Percentiles rank a stretch among this genome's conserved stretches.
Evolutionary conservation across 306 rosid species (phyloP).

Genomic region (Lathyrus aphaca): DNA sequence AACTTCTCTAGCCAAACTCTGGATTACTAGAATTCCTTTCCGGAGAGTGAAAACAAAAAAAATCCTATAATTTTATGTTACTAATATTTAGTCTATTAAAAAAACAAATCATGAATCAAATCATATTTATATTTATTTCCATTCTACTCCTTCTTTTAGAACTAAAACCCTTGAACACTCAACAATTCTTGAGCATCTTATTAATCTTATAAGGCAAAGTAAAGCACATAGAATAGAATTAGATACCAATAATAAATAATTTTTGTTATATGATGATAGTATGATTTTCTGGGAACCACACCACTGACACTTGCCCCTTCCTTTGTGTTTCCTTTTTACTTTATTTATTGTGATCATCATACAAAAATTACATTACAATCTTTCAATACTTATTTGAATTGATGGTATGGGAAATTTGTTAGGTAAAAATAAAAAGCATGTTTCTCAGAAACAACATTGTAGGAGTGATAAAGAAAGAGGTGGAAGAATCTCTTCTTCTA

Average conservation of each 20-base stretch:
- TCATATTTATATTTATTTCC: too few species aligned
- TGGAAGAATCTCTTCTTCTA: conserved; percentile 28
- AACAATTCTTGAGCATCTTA: neutral
- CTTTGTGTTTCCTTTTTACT: neutral
- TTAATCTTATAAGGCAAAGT: conserved; percentile 20
- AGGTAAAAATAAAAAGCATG: conserved; percentile 32
- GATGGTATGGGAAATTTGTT: conserved; percentile 56
- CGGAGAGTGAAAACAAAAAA: too few species aligned
- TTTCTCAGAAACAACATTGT: conserved; percentile 6
- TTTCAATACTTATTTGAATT: conserved; percentile 33
- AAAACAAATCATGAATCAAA: too few species aligned
- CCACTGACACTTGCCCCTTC: conserved; percentile 24
- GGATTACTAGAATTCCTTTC: too few species aligned
- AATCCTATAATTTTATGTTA: too few species aligned
- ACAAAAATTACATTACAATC: neutral
- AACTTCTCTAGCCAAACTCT: too few species aligned
- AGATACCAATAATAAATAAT: conserved; percentile 9
- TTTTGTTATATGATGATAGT: conserved; percentile 3
- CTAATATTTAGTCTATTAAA: too few species aligned
- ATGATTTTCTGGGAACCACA: conserved; percentile 8
- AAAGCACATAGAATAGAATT: conserved; percentile 27
- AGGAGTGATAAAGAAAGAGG: conserved; percentile 16
- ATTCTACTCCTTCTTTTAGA: too few species aligned
- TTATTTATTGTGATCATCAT: neutral
- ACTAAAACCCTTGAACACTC: neutral